These are phyloP conservation scores for Geotrichum cucujoidarum DNA, from an alignment of 1,139 yeast genomes.

Conservation along the genomic window DNA sequence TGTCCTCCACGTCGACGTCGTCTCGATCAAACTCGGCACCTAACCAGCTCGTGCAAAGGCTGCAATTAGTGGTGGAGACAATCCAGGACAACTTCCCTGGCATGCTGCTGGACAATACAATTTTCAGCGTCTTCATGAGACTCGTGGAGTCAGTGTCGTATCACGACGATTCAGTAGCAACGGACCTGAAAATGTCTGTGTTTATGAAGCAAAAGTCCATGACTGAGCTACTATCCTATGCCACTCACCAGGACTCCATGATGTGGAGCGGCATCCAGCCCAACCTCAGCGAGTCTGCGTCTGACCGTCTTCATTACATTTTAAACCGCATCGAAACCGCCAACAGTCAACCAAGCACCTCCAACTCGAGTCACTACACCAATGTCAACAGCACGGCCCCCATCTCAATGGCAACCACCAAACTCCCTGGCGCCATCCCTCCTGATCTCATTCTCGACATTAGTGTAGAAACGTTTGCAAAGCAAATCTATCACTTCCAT, in stretches of 20 bases:
- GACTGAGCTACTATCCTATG: slow-evolving; percentile 35
- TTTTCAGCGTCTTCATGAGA: slow-evolving; percentile 43
- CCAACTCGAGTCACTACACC: slow-evolving; percentile 5
- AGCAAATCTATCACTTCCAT: slow-evolving; percentile 39
- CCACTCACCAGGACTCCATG: slow-evolving; percentile 25
- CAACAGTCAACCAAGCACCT: slow-evolving; percentile 14
- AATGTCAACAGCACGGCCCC: slow-evolving; percentile 8
- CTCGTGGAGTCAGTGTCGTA: slow-evolving; percentile 44
- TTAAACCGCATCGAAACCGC: slow-evolving; percentile 25
- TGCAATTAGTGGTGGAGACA: slow-evolving; percentile 41
- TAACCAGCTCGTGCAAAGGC: slow-evolving; percentile 26
- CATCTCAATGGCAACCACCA: slow-evolving; percentile 15
- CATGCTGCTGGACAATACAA: slow-evolving; percentile 48
- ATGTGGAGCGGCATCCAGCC: slow-evolving; percentile 30
- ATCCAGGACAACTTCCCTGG: slow-evolving; percentile 49
- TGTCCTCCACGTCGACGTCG: slow-evolving; percentile 8
- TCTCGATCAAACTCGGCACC: slow-evolving; percentile 5
- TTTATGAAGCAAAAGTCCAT: slow-evolving; percentile 42
- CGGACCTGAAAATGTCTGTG: slow-evolving; percentile 42
- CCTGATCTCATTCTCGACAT: slow-evolving; percentile 36
- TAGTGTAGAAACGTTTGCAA: slow-evolving; percentile 33
- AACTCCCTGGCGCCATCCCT: slow-evolving; percentile 26
- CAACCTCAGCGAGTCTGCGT: slow-evolving; percentile 24
- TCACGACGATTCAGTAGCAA: slow-evolving; percentile 46
- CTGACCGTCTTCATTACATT: slow-evolving; percentile 27